Conservation (phyloP, 768 basidiomycete species). For the Coprinellus micaceus region DNA sequence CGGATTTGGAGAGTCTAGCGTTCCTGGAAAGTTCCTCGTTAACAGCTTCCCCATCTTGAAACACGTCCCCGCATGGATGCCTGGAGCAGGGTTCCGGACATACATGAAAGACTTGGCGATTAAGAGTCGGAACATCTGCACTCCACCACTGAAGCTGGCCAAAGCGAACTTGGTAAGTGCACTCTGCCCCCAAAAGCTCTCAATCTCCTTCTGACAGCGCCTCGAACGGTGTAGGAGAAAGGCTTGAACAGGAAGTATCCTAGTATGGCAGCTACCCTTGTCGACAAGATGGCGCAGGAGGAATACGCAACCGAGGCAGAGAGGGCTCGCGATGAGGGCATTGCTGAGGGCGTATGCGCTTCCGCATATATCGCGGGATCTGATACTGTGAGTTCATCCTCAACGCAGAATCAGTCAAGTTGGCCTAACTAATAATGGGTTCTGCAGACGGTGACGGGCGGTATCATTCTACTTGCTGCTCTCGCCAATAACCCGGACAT, state of each 20-base stretch:
- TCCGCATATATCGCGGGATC: conserved; percentile 24
- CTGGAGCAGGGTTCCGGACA: conserved; percentile 5
- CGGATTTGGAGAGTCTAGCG: neutral
- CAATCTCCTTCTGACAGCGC: too few species aligned
- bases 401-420: too few species aligned
- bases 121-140: neutral
- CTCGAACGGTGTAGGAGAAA: neutral
- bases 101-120: neutral
- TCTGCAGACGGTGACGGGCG: neutral
- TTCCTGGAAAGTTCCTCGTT: conserved; percentile 5
- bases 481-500: conserved; percentile 1
- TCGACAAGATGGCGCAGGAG: conserved; percentile 2
- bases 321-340: conserved; percentile 5
- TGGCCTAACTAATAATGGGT: too few species aligned
- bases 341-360: conserved; percentile 24
- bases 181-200: too few species aligned
- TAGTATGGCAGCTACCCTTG: conserved; percentile 3
- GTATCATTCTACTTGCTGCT: neutral
- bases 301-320: neutral
- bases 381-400: conserved; percentile 20
- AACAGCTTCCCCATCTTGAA: conserved; percentile 3
- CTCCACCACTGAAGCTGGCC: neutral
- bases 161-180: conserved; percentile 3
- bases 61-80: conserved; percentile 4
- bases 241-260: neutral